Conservation (phyloP, 306 rosid species). For the Chamaecrista fasciculata region DNA sequence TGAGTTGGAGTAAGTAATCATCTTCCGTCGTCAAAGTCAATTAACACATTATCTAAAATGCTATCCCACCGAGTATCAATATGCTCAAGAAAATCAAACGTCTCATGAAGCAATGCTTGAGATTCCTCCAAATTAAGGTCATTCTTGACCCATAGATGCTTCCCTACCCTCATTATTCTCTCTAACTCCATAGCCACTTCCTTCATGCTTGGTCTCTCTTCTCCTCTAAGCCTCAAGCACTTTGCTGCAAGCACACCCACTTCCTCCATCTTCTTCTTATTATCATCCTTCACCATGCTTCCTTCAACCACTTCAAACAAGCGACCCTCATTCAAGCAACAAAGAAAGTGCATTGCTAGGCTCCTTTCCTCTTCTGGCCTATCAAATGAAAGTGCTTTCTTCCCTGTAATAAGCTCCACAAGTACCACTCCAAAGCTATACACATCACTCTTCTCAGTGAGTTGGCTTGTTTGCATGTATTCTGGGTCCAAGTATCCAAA, state of each 20-base stretch:
- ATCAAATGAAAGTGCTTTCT: constrained; percentile 31
- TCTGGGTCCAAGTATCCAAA: constrained; percentile 36
- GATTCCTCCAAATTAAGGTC: background rate
- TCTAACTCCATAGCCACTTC: constrained; percentile 45
- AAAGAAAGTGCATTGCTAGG: constrained; percentile 17
- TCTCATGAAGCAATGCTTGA: background rate
- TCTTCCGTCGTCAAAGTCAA: background rate
- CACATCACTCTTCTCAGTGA: constrained; percentile 41
- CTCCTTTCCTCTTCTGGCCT: constrained; percentile 31
- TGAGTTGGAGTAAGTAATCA: background rate
- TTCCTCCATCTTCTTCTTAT: constrained; percentile 27
- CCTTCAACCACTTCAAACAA: background rate
- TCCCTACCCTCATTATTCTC: constrained; percentile 27
- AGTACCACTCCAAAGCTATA: constrained; percentile 41
- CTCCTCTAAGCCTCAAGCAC: constrained; percentile 38
- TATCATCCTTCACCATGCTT: background rate
- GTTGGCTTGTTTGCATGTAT: constrained; percentile 28
- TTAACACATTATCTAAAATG: background rate
- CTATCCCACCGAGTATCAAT: background rate
- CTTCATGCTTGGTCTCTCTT: constrained; percentile 44
- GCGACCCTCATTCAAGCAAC: background rate
- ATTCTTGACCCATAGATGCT: background rate
- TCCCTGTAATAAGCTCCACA: constrained; percentile 29
- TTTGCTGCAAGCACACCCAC: constrained; percentile 29
- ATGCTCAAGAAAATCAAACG: background rate